Conservation (phyloP, 73 alveolate genomes). For the Symbiodinium natans region DNA sequence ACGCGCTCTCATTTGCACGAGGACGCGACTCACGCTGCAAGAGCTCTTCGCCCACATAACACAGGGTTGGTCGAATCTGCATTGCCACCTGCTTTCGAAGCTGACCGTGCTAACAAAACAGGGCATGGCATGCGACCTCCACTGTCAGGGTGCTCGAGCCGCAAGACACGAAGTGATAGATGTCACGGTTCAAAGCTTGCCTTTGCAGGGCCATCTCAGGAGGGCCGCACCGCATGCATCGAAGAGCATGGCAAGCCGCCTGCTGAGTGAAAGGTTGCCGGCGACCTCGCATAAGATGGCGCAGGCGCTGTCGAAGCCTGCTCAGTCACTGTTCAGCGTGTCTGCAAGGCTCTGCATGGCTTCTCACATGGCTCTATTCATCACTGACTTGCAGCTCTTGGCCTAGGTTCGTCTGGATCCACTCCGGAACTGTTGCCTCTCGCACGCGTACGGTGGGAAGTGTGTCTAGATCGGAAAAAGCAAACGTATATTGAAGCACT, state of each 20-base stretch:
- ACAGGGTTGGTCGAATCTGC: conserved; percentile 62
- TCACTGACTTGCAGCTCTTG: not conserved
- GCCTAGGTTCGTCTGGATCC: conserved; percentile 73
- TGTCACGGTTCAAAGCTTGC: conserved; percentile 87
- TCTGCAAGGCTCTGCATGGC: too few species aligned
- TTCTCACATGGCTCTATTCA: too few species aligned
- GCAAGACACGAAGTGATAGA: conserved; percentile 81
- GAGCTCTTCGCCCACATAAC: conserved; percentile 76
- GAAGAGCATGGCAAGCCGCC: not conserved
- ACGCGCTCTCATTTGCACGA: too few species aligned
- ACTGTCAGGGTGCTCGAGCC: conserved; percentile 84
- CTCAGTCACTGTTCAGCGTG: too few species aligned
- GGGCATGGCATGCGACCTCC: not conserved
- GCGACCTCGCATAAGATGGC: conserved; percentile 75
- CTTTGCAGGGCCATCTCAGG: not conserved
- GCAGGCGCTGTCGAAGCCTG: conserved; percentile 90
- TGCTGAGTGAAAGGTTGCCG: conserved; percentile 68
- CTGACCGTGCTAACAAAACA: not conserved
- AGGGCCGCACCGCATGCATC: not conserved
- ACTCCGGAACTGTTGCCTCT: conserved; percentile 14
- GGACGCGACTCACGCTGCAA: conserved; percentile 31
- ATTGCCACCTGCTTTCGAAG: conserved; percentile 38
- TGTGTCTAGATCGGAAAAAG: too few species aligned
- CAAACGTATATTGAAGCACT: too few species aligned
- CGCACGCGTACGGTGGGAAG: not conserved